Evolutionary conservation across 768 basidiomycete species (phyloP).

Genomic region (Boletellus emodensis): DNA sequence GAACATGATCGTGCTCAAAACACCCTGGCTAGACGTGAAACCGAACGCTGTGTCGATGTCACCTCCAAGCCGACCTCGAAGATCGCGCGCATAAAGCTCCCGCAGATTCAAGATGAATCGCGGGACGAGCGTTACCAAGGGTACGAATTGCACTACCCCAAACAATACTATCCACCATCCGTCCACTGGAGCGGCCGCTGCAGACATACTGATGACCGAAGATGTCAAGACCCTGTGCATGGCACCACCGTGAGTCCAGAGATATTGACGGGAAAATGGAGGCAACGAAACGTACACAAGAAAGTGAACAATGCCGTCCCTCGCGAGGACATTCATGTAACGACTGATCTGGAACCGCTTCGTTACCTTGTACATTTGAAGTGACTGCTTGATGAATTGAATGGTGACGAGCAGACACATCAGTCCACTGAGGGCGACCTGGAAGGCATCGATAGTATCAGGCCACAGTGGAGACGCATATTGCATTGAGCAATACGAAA

Average conservation of each 20-base stretch:
- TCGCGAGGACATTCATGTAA: background rate
- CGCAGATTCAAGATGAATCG: constrained; percentile 1
- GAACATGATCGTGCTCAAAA: background rate
- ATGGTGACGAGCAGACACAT: background rate
- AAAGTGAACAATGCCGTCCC: constrained; percentile 1
- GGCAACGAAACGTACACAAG: background rate
- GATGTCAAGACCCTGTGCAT: background rate
- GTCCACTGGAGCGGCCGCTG: background rate
- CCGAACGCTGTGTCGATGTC: background rate
- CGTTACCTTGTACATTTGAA: background rate
- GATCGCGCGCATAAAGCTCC: background rate
- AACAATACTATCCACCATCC: background rate
- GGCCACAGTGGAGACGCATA: background rate
- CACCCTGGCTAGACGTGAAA: background rate
- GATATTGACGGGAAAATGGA: background rate
- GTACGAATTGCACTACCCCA: background rate
- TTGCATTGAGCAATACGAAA: background rate
- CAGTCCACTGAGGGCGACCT: background rate
- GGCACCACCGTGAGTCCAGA: background rate
- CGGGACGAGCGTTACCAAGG: background rate
- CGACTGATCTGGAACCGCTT: background rate
- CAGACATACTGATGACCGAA: background rate
- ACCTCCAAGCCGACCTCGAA: background rate
- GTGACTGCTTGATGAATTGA: background rate
- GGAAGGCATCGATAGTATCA: background rate